These are phyloP conservation scores for Stygiomarasmius scandens DNA, from an alignment of 1,284 basidiomycete species.

Conservation along the genomic window DNA sequence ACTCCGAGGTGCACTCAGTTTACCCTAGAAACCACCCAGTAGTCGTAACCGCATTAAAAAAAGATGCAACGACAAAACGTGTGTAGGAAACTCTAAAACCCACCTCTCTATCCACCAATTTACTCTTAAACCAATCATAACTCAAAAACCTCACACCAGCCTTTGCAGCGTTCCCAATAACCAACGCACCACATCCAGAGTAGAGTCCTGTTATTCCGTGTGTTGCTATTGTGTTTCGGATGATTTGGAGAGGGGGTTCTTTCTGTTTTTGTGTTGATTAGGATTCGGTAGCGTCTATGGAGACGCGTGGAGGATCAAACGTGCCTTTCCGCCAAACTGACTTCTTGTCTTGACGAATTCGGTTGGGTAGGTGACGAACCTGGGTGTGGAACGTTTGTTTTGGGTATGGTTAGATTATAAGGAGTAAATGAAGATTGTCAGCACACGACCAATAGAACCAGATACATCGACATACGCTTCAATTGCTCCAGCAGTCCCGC, in stretches of 20 bases:
- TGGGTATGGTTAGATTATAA: too few species aligned
- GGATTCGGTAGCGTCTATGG: background rate
- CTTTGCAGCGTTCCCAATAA: constrained; percentile 89
- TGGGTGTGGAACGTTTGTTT: too few species aligned
- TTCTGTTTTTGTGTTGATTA: constrained; percentile 39
- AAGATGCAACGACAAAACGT: too few species aligned
- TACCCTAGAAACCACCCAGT: constrained; percentile 54
- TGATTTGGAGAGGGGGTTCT: constrained; percentile 69
- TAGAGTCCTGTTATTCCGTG: constrained; percentile 82
- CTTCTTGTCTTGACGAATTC: constrained; percentile 91
- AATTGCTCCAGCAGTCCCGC: constrained; percentile 91
- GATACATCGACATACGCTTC: constrained; percentile 70
- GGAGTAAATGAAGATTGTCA: background rate
- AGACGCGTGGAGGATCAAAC: constrained; percentile 14
- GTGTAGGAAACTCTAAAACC: constrained; percentile 18
- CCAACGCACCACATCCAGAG: constrained; percentile 84
- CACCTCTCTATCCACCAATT: constrained; percentile 84
- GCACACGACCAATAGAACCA: background rate
- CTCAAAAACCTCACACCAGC: constrained; percentile 94
- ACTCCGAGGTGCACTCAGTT: constrained; percentile 84
- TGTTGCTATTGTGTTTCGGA: constrained; percentile 68
- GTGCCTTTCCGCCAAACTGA: constrained; percentile 77
- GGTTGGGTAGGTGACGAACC: constrained; percentile 86
- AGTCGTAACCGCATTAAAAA: background rate
- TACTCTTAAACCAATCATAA: constrained; percentile 91